Evolutionary conservation across 2,329 filamentous ascomycete species (phyloP), one percentile per base, ranked within the genome.

Genomic region (Fusarium abutilonis): DNA sequence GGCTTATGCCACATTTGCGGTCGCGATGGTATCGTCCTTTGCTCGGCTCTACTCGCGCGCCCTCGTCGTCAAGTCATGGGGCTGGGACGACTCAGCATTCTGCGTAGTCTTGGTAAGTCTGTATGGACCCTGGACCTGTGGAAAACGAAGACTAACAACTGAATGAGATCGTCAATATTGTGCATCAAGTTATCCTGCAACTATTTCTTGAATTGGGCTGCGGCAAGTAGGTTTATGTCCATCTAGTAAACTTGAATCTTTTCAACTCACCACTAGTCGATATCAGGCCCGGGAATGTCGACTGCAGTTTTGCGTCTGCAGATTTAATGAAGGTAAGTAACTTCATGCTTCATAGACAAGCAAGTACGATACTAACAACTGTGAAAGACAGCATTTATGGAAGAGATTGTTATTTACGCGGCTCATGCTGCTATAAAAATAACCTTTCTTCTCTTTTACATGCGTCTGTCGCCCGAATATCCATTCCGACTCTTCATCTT

Each of bases 181-280:
- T 35, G 14, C 38, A 50, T 42, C 47, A 42, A 42, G 29, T 32
- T 4, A 38, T 50, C 6, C 8, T 50, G 15, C 47, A 50, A 6
- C 7, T 50, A 9, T 50, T 50, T n/a, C 28, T 50, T 6, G 34
- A 41, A 8, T 14, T 50, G 26, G 47, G 47, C 3, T 50, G 47
- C 29, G 47, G 47, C 47, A 34, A 28, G 38, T 42, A 23, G 17
- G 38, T 42, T 41, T 13, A 15, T 17, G n/a, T 8, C 4, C 10
- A 28, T 13, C 10, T 4, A 14, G 2, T 2, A 7, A 15, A 17
- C 4, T 6, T 8, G 23, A 23, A 4, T 6, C 14, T 11, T 28
- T 4, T 6, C 14, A 29, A 42, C 23, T 42, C 13, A 42, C 40
- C n/a, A 26, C 9, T 15, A 13, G 9, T 31, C 29, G 8, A 17